Evolutionary conservation across 257 asterid species (phyloP).

Genomic region (Ajuga chamaepitys): DNA sequence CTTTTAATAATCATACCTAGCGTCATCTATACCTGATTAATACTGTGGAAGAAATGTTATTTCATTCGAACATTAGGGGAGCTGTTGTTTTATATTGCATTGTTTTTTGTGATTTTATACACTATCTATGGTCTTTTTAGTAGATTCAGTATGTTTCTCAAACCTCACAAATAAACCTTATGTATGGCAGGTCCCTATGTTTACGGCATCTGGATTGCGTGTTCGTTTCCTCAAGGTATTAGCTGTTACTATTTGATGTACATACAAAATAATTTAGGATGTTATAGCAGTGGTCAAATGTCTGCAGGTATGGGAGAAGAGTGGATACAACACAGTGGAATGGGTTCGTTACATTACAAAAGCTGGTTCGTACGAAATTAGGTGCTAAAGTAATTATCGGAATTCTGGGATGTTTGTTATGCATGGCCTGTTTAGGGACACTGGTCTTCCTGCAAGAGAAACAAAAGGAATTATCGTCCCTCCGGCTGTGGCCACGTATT

Average conservation of each 20-base stretch:
- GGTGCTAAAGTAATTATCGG: conserved; percentile 36
- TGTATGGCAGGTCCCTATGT: conserved; percentile 90
- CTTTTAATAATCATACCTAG: neutral
- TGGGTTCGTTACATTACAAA: conserved; percentile 99
- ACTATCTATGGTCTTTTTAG: neutral
- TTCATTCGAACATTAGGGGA: neutral
- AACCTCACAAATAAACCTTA: conserved; percentile 16
- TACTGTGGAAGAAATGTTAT: neutral
- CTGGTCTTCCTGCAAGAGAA: conserved; percentile 5
- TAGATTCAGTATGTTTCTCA: neutral
- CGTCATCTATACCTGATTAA: neutral
- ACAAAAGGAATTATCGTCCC: neutral
- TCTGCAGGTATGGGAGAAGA: conserved; percentile 98
- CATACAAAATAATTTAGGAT: neutral
- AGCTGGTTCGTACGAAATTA: conserved; percentile 95
- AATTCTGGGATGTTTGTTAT: neutral
- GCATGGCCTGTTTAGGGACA: conserved; percentile 6
- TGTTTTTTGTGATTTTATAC: neutral
- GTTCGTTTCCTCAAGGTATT: conserved; percentile 95
- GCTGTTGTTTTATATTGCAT: neutral
- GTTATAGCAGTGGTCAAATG: conserved; percentile 2
- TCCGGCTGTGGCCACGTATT: conserved; percentile 4
- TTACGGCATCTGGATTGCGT: conserved; percentile 95
- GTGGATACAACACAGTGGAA: conserved; percentile 97
- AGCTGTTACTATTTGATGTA: neutral